Conservation (phyloP, 148 eudicot species). For the Salicornia ramosissima region DNA sequence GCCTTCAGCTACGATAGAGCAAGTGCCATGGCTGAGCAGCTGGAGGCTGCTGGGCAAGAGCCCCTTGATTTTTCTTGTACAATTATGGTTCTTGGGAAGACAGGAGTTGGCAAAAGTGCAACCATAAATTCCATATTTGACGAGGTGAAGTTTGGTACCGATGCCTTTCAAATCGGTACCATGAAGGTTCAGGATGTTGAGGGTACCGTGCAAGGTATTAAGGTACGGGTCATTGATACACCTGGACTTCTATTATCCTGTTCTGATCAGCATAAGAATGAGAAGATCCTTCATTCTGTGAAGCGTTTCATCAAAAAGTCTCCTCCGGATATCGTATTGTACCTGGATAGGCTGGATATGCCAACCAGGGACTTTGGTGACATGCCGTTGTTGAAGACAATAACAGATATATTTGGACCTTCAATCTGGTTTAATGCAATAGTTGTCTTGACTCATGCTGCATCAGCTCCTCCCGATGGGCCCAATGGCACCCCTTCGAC, state of each 20-base stretch:
- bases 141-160: constrained; percentile 69
- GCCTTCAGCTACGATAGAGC: constrained; percentile 95
- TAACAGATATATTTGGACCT: constrained; percentile 81
- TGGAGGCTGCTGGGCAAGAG: constrained; percentile 78
- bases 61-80: constrained; percentile 95
- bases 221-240: constrained; percentile 86
- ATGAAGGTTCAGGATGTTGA: constrained; percentile 88
- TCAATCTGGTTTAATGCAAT: constrained; percentile 97
- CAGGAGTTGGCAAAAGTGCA: constrained; percentile 97
- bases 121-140: constrained; percentile 94
- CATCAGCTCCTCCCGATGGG: constrained; percentile 99
- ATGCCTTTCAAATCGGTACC: constrained; percentile 81
- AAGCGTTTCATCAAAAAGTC: constrained; percentile 77
- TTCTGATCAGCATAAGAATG: constrained; percentile 81
- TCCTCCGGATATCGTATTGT: constrained; percentile 91
- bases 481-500: constrained; percentile 87
- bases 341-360: constrained; percentile 94
- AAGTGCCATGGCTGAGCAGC: constrained; percentile 96
- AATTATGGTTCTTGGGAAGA: constrained; percentile 93
- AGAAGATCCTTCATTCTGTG: constrained; percentile 74
- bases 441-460: constrained; percentile 96
- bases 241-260: constrained; percentile 86
- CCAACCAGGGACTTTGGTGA: constrained; percentile 91
- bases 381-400: constrained; percentile 76
- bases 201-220: constrained; percentile 95